These are phyloP conservation scores for Betula pendula DNA, from an alignment of 306 rosid genomes.

Conservation along the genomic window DNA sequence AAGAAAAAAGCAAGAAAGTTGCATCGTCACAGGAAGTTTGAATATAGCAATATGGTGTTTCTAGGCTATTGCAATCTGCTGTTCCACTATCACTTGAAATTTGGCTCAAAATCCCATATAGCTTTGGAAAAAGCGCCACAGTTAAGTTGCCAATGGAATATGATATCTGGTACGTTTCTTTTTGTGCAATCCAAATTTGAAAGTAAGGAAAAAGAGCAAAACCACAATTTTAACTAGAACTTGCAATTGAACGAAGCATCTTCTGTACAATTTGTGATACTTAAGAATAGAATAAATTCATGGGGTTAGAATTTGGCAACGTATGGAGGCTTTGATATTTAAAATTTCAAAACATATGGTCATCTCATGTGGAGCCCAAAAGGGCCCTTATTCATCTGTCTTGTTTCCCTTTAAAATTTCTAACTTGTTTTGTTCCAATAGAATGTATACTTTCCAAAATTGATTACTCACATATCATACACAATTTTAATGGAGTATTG, in stretches of 20 bases:
- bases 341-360: background rate
- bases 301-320: background rate
- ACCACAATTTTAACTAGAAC: background rate
- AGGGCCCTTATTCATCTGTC: background rate
- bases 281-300: background rate
- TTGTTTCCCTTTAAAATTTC: background rate
- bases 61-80: background rate
- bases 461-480: background rate
- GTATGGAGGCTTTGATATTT: background rate
- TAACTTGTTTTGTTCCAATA: background rate
- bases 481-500: background rate
- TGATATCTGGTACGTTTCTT: background rate
- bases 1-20: background rate
- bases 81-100: background rate
- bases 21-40: background rate
- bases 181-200: background rate
- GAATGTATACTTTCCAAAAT: background rate
- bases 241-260: background rate
- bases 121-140: background rate
- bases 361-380: background rate
- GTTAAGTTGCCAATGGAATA: background rate
- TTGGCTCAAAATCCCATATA: background rate
- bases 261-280: background rate
- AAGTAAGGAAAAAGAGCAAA: constrained; percentile 5
- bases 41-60: background rate